Evolutionary conservation across 2,329 filamentous ascomycete genomes (phyloP).

Genomic region (Bipolaris cookei): DNA sequence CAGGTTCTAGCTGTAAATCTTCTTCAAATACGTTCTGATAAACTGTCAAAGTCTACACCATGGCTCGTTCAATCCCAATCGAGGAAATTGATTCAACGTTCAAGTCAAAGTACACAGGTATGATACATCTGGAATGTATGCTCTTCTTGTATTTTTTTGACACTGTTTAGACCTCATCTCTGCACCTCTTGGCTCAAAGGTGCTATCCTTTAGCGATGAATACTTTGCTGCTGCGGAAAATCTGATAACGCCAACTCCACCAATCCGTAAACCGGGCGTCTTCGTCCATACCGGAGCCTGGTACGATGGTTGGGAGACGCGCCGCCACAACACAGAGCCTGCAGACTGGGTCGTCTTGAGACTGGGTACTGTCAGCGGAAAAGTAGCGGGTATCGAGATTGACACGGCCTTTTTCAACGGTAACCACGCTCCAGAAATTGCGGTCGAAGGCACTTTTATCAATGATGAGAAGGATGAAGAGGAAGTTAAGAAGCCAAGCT

Average conservation of each 20-base stretch:
- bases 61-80: constrained; percentile 52
- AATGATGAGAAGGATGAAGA: constrained; percentile 63
- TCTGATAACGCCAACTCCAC: constrained; percentile 63
- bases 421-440: constrained; percentile 80
- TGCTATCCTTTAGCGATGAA: constrained; percentile 65
- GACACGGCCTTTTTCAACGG: constrained; percentile 84
- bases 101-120: constrained; percentile 61
- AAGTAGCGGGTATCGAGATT: constrained; percentile 75
- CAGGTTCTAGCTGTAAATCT: neutral
- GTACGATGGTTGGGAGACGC: constrained; percentile 71
- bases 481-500: constrained; percentile 59
- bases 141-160: neutral
- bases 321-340: constrained; percentile 63
- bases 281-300: constrained; percentile 67
- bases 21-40: neutral
- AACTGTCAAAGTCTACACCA: constrained; percentile 13
- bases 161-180: constrained; percentile 57
- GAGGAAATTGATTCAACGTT: constrained; percentile 62
- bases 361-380: constrained; percentile 70
- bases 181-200: constrained; percentile 57
- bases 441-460: constrained; percentile 74
- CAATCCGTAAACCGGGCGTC: constrained; percentile 63
- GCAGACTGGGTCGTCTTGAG: constrained; percentile 67
- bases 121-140: neutral
- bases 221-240: constrained; percentile 67